Conservation (phyloP, 1,139 yeast species). For the Pichia sp. region DNA sequence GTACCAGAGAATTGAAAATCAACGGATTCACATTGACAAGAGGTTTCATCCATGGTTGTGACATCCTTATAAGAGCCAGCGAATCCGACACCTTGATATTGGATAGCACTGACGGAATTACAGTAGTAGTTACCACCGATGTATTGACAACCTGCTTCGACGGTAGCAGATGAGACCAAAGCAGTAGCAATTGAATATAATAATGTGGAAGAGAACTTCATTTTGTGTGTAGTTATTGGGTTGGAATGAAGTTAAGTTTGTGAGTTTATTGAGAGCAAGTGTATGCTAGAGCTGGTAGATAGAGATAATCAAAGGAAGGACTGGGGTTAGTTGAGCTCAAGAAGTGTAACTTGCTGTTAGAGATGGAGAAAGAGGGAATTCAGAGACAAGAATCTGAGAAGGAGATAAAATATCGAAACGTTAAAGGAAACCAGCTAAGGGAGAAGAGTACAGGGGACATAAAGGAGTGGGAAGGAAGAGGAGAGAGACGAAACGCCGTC, state of each 20-base stretch:
- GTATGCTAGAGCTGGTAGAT: not conserved
- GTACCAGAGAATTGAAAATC: slow-evolving; percentile 59
- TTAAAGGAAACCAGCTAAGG: not conserved
- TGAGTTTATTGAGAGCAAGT: not conserved
- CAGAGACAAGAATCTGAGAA: not conserved
- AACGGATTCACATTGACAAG: slow-evolving; percentile 54
- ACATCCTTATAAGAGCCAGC: slow-evolving; percentile 74
- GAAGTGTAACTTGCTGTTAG: not conserved
- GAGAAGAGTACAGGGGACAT: not conserved
- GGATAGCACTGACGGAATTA: slow-evolving; percentile 56
- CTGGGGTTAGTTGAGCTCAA: slow-evolving; percentile 7
- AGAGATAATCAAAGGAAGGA: slow-evolving; percentile 8
- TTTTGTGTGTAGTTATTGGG: slow-evolving; percentile 2
- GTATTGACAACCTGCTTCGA: slow-evolving; percentile 36
- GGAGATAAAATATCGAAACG: not conserved
- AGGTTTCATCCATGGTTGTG: slow-evolving; percentile 56
- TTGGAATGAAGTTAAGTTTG: not conserved
- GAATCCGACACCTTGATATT: slow-evolving; percentile 68
- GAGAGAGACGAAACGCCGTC: not conserved
- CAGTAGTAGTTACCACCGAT: slow-evolving; percentile 81
- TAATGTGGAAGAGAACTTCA: slow-evolving; percentile 22
- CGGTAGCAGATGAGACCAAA: slow-evolving; percentile 26
- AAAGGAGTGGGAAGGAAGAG: not conserved
- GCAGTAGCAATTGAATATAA: slow-evolving; percentile 28
- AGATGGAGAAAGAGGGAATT: not conserved